Evolutionary conservation across 352 stramenopile genomes (phyloP), one percentile per base, ranked within the genome.

Genomic region (Phytophthora chlamydospora): DNA sequence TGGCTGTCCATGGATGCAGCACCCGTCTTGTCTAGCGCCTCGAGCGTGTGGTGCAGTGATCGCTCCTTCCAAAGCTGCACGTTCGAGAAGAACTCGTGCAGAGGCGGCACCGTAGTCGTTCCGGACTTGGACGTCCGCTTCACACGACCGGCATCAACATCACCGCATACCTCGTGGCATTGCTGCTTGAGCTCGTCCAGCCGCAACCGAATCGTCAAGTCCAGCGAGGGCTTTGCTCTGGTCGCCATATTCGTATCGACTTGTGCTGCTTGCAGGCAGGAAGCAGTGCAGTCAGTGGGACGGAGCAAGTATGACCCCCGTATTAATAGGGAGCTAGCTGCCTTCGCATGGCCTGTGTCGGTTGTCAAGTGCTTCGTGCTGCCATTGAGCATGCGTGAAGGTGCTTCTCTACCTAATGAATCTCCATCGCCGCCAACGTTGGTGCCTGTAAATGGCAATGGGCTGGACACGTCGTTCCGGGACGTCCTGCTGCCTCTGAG

Each of bases 21-120:
- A 1, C 53, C 29, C 16, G 24, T 50, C 49, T 33, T 46, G 6
- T 89, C 80, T 6, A 89, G 58, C 11, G 65, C 54, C 42, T 85
- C 65, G 4, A 89, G 62, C 2, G 73, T 84, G 41, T 83, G 75
- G 24, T 88, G 68, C 19, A 89, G 43, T 10, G 80, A 85, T 13
- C 80, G 61, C 58, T 89, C 80, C 33, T 88, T 87, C 75, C 77
- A 89, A 2, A 85, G 63, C 63, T 89, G 80, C 11, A 88, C 62
- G 16, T 29, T 58, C 16, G 69, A 74, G 17, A 66, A 64, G 11
- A 76, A 56, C 10, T 73, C 57, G 6, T 40, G 42, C n/a, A 61
- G 24, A 33, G 38, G 50, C 16, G 33, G 42, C 1, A 32, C 10
- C 8, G 12, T n/a, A 29, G 24, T 51, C 13, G 9, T 38, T 14